Evolutionary conservation across 2,329 filamentous ascomycete genomes (phyloP).

Genomic region (Penicillium sp.): DNA sequence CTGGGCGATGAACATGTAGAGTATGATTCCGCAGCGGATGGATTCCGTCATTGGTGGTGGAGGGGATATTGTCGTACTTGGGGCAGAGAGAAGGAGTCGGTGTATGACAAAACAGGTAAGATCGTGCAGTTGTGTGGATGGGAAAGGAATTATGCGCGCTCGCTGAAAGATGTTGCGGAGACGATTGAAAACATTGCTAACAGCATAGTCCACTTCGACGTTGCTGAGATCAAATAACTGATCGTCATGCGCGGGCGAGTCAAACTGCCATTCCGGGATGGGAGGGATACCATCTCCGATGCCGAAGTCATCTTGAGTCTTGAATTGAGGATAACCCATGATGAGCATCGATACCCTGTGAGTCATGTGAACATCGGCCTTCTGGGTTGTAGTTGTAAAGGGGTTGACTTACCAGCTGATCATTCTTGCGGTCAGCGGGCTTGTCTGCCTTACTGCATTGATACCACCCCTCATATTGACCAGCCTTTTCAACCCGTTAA

Average conservation of each 20-base stretch:
- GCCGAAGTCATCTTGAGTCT: conserved; percentile 51
- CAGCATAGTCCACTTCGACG: conserved; percentile 34
- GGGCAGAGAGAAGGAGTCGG: conserved; percentile 39
- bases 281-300: conserved; percentile 51
- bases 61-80: background rate
- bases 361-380: background rate
- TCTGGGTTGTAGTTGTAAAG: no score
- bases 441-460: conserved; percentile 47
- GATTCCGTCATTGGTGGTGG: conserved; percentile 40
- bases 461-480: conserved; percentile 54
- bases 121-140: conserved; percentile 52
- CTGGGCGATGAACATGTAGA: conserved; percentile 56
- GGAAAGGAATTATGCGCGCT: conserved; percentile 21
- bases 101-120: conserved; percentile 57
- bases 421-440: conserved; percentile 56
- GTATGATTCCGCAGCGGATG: conserved; percentile 47
- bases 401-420: conserved; percentile 48
- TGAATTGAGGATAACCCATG: conserved; percentile 53
- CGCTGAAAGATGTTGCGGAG: conserved; percentile 47
- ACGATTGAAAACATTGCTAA: conserved; percentile 44
- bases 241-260: conserved; percentile 12
- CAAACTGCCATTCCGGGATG: conserved; percentile 50
- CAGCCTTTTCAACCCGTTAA: conserved; percentile 51
- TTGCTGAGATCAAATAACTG: conserved; percentile 13
- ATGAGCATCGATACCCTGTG: conserved; percentile 59